Evolutionary conservation across 202 grass and related monocot genomes (phyloP), one percentile per base, ranked within the genome.

Genomic region (Setaria viridis): DNA sequence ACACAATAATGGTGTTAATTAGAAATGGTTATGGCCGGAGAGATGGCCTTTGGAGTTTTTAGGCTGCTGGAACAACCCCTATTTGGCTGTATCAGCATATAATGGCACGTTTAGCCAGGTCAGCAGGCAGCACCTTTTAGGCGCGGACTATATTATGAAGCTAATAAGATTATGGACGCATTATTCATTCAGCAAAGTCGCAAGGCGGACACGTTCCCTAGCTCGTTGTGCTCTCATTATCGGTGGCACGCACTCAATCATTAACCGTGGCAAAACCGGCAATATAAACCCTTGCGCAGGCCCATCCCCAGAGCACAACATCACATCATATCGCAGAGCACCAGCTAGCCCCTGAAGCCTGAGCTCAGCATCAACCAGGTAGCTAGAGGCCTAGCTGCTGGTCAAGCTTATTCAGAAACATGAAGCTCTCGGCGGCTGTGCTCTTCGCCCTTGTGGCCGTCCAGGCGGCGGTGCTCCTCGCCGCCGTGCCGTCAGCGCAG

Each of bases 401-500:
- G 42, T 30, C n/a, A 65, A 59, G 39, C 12, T 59, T 50, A 50
- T 4, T 21, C 51, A 0, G 62, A 68, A 57, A 9, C 7, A 89
- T 89, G 87, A 89, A 2, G 82, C 70, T 89, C 33, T 85, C 87
- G 16, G 82, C 67, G 45, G 77, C 55, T 8, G 9, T 85, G 12
- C 43, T 85, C 33, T 70, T 62, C 63, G 82, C 54, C 16, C 82
- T 89, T 17, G 70, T 89, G 42, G 77, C 62, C 11, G 53, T 81
- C 50, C 82, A 85, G 86, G 73, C 78, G 33, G 79, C 45, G 21
- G 60, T 17, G 42, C 70, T 89, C 62, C 70, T 85, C 16, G 32
- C 62, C 53, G n/a, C 70, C 21, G 67, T 11, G 45, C 72, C 85
- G 46, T 46, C 77, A 67, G 67, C 60, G 11, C 6, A 77, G 50